Base-by-base conservation (phyloP, 2,329 filamentous ascomycete genomes). In the Cordyceps cicadae region DNA sequence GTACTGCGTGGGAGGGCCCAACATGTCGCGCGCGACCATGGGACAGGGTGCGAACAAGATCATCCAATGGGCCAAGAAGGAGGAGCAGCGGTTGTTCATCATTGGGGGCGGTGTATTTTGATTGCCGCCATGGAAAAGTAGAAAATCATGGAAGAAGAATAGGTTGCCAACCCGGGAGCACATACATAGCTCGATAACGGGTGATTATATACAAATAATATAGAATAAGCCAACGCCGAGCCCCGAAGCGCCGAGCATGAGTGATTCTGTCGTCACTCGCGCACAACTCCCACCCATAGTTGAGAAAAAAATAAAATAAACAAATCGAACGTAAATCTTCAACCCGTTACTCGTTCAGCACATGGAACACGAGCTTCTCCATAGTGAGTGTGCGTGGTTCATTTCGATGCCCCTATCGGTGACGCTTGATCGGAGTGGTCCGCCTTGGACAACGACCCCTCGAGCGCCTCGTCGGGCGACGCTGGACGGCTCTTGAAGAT, bases 21-120 rank as follows among this genome's bases (percentile, higher is more conserved):
- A 87, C 64, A 75, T 83, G 41, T 83, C 83, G 32, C 77, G 84
- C 46, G 76, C 79, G 24, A 84, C 86, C 12, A 79, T 99, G 68
- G 90, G 90, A 11, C 88, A 93, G 71, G 90, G 88, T 12, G 93
- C 92, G 39, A 96, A 94, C 70, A 87, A 88, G 74, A 85, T 99
- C 54, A 87, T 95, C 6, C 89, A 94, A 70, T 99, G 93, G 92
- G 88, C 93, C 1, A 87, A 90, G 70, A 82, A 87, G 65, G 94
- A 99, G 74, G 93, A 97, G 74, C 92, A 97, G 74, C 81, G 94
- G 61, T 78, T 97, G 6, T 99, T 99, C 70, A 96, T 99, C 62
- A 94, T 99, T 70, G 94, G 94, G 1, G 95, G 94, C n/a, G 94
- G 92, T 49, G 93, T 97, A 66, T 88, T 88, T 67, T 87, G 50